Base-by-base conservation (phyloP, 129 eudicot species). In the Arctium minus region DNA sequence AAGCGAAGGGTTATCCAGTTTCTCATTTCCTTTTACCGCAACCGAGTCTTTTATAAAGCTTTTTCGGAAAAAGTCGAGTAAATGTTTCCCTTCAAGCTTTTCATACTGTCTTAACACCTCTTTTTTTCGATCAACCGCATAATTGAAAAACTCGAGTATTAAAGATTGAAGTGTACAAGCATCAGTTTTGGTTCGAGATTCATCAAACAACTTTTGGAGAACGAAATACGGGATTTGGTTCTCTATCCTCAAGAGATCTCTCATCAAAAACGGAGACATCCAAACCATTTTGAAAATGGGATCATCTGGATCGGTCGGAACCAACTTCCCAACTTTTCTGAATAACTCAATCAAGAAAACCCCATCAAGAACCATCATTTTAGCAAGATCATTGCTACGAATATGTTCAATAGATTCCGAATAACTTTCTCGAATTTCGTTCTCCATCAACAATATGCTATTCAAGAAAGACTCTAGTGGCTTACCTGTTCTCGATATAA, bases 321-420 rank as follows among this genome's bases (percentile, higher is more conserved):
- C 69, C 76, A 85, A 70, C 22, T 67, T 81, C 27, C 85, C 88
- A 76, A 81, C 88, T 85, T 81, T 85, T 42, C 85, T 62, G 13
- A 85, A 85, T 68, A 85, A 72, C 44, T 85, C 88, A 35, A 85
- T 81, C 64, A 85, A 76, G 42, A 85, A 85, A 29, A 81, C 15
- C 39, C 88, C 85, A 81, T 85, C 88, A 75, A 85, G 85, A 62
- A 85, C 88, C 88, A 85, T 85, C 85, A 85, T 85, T 77, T 81
- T 85, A 60, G 85, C 88, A 81, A 85, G 85, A 22, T 85, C 85
- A 69, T 70, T 50, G 1, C 38, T 76, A 8, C 36, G 6, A 71
- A 75, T 73, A 42, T 9, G 62, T n/a, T 85, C 80, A 4, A 76
- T 81, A n/a, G 79, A 75, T 74, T 85, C 85, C 7, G 88, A 85